phyloP scores from a whole-genome alignment of 2,329 filamentous ascomycete species.

The Calonectria ilicicola region DNA sequence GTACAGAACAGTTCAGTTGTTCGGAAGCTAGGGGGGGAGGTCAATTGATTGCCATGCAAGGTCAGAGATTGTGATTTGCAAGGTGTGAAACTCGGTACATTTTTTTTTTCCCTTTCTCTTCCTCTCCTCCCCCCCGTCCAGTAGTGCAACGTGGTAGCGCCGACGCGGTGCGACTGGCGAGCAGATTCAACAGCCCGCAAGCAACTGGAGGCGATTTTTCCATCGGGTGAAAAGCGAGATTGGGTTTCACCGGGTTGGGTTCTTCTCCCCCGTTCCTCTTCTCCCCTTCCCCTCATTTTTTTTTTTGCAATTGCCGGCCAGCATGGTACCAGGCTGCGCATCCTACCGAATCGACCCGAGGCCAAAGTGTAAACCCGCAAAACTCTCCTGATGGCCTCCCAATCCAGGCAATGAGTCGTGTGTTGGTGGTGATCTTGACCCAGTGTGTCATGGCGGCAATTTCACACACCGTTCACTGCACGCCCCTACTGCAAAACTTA shows the following conservation, averaged over 20 bases:
- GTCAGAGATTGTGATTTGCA: background rate
- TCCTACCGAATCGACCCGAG: background rate
- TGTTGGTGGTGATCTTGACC: background rate
- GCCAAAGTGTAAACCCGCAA: background rate
- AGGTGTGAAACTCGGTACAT: background rate
- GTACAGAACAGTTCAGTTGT: background rate
- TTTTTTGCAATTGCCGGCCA: background rate
- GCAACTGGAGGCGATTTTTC: slow-evolving; percentile 4
- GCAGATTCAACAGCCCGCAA: background rate
- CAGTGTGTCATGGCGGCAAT: background rate
- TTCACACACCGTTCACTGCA: background rate
- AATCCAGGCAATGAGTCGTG: background rate
- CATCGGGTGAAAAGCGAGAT: background rate
- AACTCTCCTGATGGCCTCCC: background rate
- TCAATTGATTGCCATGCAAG: background rate
- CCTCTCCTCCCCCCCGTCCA: background rate
- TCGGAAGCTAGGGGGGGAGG: background rate
- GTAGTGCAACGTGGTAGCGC: background rate
- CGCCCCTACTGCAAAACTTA: background rate
- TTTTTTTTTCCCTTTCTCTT: background rate
- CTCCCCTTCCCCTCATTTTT: background rate
- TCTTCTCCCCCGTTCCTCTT: background rate
- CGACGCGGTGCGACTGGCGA: background rate
- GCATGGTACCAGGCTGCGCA: too few relatives aligned
- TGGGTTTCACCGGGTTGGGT: background rate